Evolutionary conservation across 805 yeast genomes (phyloP), one percentile per base, ranked within the genome.

Genomic region (Candida manassasensis): DNA sequence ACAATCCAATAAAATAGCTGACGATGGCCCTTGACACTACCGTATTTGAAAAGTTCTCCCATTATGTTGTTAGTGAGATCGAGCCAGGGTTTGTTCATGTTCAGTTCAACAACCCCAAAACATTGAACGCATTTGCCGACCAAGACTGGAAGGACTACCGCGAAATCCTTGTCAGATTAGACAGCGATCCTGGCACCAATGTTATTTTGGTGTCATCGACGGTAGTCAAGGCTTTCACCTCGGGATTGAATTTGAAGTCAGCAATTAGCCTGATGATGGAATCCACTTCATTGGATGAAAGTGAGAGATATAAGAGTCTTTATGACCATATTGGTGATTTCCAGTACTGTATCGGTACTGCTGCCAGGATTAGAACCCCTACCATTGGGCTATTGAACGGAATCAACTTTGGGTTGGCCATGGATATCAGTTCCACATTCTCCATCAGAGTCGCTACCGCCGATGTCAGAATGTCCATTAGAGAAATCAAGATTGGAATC

Each of bases 351-450:
- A 68, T 82, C 33, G 60, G 65, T 2, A 55, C 71, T 3, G 77
- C 81, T 0, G 57, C 71, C 0, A 50, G 65, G 14, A 72, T 73
- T 36, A 45, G 48, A 13, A 72, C 77, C 10, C 84, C 94, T 3
- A 82, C 86, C 8, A 79, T 84, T 41, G 75, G 73, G 2, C 69
- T 83, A 1, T 61, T 75, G 29, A 86, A 84, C 55, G 93, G 93
- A 0, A 62, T 71, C 8, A 56, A 71, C 31, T 71, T 63, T 45
- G 94, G 94, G 0, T 64, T 84, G 31, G 90, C 82, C 0, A 44
- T 84, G 13, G 93, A 84, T 53, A 71, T 84, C 29, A 59, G 81
- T 6, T 58, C 80, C 10, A 73, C 83, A 0, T 67, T 72, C 19
- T 68, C 77, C 11, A 73, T 84, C 16, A 69, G 89, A 34, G 53